Conservation (phyloP, 1,284 basidiomycete genomes). For the Mixia osmundae region DNA sequence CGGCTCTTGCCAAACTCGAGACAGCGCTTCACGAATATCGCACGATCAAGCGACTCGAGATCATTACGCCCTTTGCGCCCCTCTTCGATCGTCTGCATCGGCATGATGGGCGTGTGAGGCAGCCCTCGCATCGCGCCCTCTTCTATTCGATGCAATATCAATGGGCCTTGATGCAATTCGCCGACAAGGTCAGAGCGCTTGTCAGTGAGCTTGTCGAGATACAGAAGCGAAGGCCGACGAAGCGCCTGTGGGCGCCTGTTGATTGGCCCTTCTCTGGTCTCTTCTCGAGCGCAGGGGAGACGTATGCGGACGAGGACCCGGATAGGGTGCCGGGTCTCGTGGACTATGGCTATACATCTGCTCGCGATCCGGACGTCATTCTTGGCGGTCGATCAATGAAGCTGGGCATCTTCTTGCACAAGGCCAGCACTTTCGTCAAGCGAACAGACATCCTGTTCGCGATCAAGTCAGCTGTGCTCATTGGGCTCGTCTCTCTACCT, state of each 20-base stretch:
- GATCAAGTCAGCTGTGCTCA: slow-evolving; percentile 18
- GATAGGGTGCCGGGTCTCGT: neutral
- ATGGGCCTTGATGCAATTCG: neutral
- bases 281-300: neutral
- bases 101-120: too few species aligned
- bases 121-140: neutral
- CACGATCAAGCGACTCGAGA: neutral
- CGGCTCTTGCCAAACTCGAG: too few species aligned
- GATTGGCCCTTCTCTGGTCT: too few species aligned
- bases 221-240: neutral
- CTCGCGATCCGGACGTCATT: neutral
- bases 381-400: neutral
- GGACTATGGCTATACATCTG: neutral
- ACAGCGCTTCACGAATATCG: neutral
- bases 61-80: neutral
- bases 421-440: too few species aligned
- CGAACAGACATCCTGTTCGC: slow-evolving; percentile 14
- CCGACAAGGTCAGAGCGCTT: neutral
- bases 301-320: neutral
- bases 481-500: slow-evolving; percentile 17
- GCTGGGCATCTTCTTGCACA: neutral
- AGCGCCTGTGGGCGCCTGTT: too few species aligned
- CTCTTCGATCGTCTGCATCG: too few species aligned
- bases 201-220: neutral
- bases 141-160: neutral